These are phyloP conservation scores for Wickerhamia fluorescens DNA, from an alignment of 805 yeast genomes.

Conservation along the genomic window DNA sequence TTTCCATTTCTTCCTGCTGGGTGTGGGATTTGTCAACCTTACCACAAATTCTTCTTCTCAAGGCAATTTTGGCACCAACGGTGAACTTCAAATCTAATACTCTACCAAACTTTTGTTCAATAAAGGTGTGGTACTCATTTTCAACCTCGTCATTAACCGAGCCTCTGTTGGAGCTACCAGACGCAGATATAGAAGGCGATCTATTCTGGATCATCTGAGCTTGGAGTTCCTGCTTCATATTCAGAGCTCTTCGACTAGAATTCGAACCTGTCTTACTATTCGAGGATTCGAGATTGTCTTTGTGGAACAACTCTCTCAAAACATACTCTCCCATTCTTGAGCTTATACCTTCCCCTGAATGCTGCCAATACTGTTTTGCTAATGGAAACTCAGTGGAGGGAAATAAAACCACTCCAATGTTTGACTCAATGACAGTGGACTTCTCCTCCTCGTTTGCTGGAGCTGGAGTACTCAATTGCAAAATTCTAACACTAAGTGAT, in stretches of 20 bases:
- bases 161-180: slow-evolving; percentile 11
- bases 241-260: background rate
- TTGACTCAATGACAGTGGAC: slow-evolving; percentile 54
- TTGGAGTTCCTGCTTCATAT: slow-evolving; percentile 29
- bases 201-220: slow-evolving; percentile 24
- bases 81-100: slow-evolving; percentile 74
- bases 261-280: background rate
- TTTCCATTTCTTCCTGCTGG: slow-evolving; percentile 20
- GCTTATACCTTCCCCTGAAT: slow-evolving; percentile 93
- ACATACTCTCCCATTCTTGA: slow-evolving; percentile 85
- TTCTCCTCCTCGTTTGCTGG: slow-evolving; percentile 56
- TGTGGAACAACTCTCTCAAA: slow-evolving; percentile 45
- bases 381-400: slow-evolving; percentile 50
- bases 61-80: slow-evolving; percentile 64
- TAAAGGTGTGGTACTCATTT: slow-evolving; percentile 55
- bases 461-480: slow-evolving; percentile 66
- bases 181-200: slow-evolving; percentile 26
- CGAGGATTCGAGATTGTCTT: slow-evolving; percentile 1
- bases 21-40: slow-evolving; percentile 40
- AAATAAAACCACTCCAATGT: slow-evolving; percentile 74
- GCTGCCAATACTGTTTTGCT: slow-evolving; percentile 93
- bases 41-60: slow-evolving; percentile 69
- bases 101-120: slow-evolving; percentile 89
- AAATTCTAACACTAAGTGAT: slow-evolving; percentile 42
- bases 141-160: slow-evolving; percentile 21